phyloP scores from a whole-genome alignment of 2,329 filamentous ascomycete genomes.

The Simplicillium sp. region DNA sequence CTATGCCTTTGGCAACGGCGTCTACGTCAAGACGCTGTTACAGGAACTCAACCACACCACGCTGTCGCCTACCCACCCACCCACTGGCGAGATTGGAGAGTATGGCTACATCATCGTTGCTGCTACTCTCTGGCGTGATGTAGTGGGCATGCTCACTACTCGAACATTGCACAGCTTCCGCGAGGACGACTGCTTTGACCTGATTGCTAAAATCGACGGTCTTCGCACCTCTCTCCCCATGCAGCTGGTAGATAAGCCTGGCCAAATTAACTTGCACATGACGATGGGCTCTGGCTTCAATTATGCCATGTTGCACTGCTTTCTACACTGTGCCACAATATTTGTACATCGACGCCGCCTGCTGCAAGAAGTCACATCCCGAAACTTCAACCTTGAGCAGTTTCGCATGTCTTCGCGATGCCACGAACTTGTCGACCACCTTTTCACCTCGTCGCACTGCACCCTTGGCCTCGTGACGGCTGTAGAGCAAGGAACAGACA shows the following conservation, averaged over 20 bases:
- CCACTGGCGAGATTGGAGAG: conserved; percentile 46
- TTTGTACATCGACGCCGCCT: conserved; percentile 52
- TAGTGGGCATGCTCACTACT: conserved; percentile 51
- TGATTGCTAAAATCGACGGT: conserved; percentile 45
- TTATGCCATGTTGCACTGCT: conserved; percentile 53
- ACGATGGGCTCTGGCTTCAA: conserved; percentile 56
- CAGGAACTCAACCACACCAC: conserved; percentile 26
- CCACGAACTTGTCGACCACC: conserved; percentile 44
- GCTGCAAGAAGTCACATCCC: conserved; percentile 45
- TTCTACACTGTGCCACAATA: conserved; percentile 50
- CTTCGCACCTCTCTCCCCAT: conserved; percentile 45
- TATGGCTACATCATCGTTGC: conserved; percentile 53
- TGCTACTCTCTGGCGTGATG: conserved; percentile 52
- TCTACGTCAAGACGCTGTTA: conserved; percentile 46
- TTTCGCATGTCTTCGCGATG: conserved; percentile 41
- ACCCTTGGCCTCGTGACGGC: conserved; percentile 46
- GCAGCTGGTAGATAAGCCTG: conserved; percentile 52
- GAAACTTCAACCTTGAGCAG: conserved; percentile 41
- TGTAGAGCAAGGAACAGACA: conserved; percentile 46
- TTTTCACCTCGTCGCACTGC: conserved; percentile 49
- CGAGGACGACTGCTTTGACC: conserved; percentile 39
- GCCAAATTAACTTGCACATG: conserved; percentile 52
- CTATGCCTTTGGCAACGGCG: conserved; percentile 52
- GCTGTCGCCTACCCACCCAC: conserved; percentile 24
- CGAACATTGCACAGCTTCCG: conserved; percentile 41